Evolutionary conservation across 148 eudicot genomes (phyloP).

Genomic region (Heliosperma pusillum): DNA sequence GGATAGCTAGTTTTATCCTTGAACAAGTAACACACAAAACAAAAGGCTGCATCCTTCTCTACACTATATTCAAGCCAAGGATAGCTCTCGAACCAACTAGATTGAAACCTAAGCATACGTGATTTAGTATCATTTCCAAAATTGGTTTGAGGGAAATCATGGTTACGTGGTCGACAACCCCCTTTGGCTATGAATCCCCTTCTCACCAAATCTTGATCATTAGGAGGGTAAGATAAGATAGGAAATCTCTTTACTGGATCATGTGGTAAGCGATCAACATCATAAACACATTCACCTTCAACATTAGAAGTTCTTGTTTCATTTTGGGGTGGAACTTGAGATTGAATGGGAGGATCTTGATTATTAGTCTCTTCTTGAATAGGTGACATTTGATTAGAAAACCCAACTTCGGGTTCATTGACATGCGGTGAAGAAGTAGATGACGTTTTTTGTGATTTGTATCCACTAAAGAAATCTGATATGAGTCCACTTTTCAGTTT

Average conservation of each 20-base stretch:
- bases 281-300: background rate
- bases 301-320: background rate
- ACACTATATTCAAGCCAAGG: conserved; percentile 19
- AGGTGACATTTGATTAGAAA: background rate
- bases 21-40: conserved; percentile 21
- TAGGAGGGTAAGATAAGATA: conserved; percentile 4
- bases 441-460: conserved; percentile 10
- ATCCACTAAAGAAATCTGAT: conserved; percentile 3
- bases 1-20: background rate
- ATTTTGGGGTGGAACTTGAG: conserved; percentile 3
- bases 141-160: background rate
- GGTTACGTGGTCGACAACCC: background rate
- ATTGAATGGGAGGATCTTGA: background rate
- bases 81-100: conserved; percentile 3
- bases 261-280: conserved; percentile 3
- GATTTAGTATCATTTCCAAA: background rate
- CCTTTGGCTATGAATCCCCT: background rate
- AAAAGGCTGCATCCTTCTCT: conserved; percentile 8
- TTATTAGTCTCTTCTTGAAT: background rate
- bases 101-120: background rate
- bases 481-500: background rate
- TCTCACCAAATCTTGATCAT: conserved; percentile 13
- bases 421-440: background rate
- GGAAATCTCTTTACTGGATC: conserved; percentile 7
- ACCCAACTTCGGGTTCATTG: background rate